These are phyloP conservation scores for Zygotorulaspora sp. DNA, from an alignment of 805 yeast genomes.

Conservation along the genomic window DNA sequence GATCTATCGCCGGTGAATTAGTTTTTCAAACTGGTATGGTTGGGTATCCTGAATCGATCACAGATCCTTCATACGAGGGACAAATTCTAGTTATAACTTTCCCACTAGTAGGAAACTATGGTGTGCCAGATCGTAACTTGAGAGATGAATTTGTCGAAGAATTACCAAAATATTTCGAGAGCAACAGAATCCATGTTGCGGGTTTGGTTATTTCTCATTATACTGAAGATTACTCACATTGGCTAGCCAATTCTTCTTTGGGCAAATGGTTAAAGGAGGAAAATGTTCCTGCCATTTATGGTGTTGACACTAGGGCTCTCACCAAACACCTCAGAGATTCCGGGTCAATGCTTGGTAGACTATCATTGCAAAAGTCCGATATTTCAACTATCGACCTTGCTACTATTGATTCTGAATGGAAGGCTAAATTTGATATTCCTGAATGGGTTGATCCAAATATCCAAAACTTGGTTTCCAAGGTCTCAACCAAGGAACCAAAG, in stretches of 20 bases:
- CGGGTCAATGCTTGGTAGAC: slow-evolving; percentile 91
- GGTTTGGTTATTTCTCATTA: slow-evolving; percentile 96
- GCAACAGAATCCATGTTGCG: slow-evolving; percentile 87
- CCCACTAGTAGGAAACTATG: slow-evolving; percentile 97
- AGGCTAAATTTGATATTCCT: slow-evolving; percentile 59
- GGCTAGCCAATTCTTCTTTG: slow-evolving; percentile 84
- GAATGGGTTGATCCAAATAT: slow-evolving; percentile 93
- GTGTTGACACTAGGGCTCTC: slow-evolving; percentile 93
- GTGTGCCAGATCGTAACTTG: slow-evolving; percentile 88
- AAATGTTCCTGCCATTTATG: slow-evolving; percentile 93
- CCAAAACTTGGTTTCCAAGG: slow-evolving; percentile 86
- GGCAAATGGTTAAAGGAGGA: slow-evolving; percentile 91
- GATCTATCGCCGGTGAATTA: slow-evolving; percentile 88
- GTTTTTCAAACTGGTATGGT: slow-evolving; percentile 99
- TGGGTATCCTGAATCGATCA: slow-evolving; percentile 96
- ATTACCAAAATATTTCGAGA: slow-evolving; percentile 90
- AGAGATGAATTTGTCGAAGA: slow-evolving; percentile 69
- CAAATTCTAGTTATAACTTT: slow-evolving; percentile 94
- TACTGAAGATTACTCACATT: slow-evolving; percentile 94
- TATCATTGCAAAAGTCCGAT: slow-evolving; percentile 51
- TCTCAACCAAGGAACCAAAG: slow-evolving; percentile 72
- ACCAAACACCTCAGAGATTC: slow-evolving; percentile 88
- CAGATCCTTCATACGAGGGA: slow-evolving; percentile 98
- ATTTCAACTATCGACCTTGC: slow-evolving; percentile 20
- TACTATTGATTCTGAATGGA: slow-evolving; percentile 47